Conservation (phyloP, 1,284 basidiomycete genomes). For the Trichosporon coremiiforme region DNA sequence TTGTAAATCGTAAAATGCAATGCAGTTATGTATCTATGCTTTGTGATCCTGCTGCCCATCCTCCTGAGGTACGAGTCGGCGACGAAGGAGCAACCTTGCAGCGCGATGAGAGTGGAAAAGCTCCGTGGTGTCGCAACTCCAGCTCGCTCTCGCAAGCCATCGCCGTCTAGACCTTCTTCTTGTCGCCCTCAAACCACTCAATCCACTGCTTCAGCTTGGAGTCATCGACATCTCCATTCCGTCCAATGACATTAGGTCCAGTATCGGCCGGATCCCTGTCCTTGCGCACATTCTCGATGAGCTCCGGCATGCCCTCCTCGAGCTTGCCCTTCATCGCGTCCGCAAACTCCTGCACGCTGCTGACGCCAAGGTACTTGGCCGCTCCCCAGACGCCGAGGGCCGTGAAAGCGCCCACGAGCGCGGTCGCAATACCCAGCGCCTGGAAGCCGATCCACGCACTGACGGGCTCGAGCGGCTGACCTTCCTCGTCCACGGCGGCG, state of each 20-base stretch:
- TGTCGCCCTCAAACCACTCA: conserved; percentile 25
- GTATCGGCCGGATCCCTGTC: conserved; percentile 21
- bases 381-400: conserved; percentile 44
- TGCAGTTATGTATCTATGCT: conserved; percentile 9
- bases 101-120: too few species aligned
- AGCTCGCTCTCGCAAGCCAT: not conserved
- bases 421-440: conserved; percentile 50
- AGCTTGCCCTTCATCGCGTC: conserved; percentile 41
- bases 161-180: conserved; percentile 1
- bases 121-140: too few species aligned
- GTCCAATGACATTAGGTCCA: conserved; percentile 23
- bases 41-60: not conserved
- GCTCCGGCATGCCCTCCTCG: conserved; percentile 37
- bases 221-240: conserved; percentile 30
- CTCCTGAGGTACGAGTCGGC: too few species aligned
- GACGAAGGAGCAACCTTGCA: too few species aligned
- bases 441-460: conserved; percentile 39
- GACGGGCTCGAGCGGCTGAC: conserved; percentile 25
- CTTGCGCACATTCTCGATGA: conserved; percentile 29
- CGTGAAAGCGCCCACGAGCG: conserved; percentile 43
- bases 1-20: conserved; percentile 13
- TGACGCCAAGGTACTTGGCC: conserved; percentile 45
- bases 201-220: conserved; percentile 28
- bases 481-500: conserved; percentile 28
- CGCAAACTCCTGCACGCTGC: conserved; percentile 45